Evolutionary conservation across 768 basidiomycete species (phyloP), one percentile per base, ranked within the genome.

Genomic region (Podaxis carcinomalis): DNA sequence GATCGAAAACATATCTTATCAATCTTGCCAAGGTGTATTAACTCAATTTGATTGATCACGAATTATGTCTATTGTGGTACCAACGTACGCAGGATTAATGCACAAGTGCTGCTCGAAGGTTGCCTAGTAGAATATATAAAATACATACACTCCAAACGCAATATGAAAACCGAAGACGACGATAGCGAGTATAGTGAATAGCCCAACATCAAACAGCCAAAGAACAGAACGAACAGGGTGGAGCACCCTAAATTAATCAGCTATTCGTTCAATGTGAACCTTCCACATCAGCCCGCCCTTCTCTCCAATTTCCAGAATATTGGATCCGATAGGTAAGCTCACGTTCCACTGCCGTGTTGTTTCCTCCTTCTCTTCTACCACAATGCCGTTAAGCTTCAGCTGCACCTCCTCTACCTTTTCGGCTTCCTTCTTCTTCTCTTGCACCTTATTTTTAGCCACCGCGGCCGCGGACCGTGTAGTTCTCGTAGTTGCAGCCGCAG

Each of bases 241-340:
- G 19, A 53, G 6, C 19, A n/a, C 10, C 6, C 14, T 46, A 19
- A 60, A 60, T 53, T 25, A 60, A 60, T 53, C 42, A 47, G 51
- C 71, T 62, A 75, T 61, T 46, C 84, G 78, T 65, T 86, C 83
- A 46, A 86, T 73, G 68, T 88, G 88, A 23, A 89, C 76, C 71
- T 87, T 90, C 89, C 89, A 91, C 25, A 83, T 70, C 65, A 84
- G 70, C 9, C 88, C 88, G 36, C 83, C 86, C 66, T 80, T 81
- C 74, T 89, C 88, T 36, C 90, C 89, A 25, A 93, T 74, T 70
- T 93, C 92, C 28, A 93, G 70, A 16, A 84, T 73, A 65, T 83
- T 89, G 4, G 76, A 66, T 13, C 92, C 92, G 3, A 75, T 69
- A 0, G 82, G 77, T 16, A 91, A 72, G 16, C 81, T 79, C 14